Percentiles rank a stretch among this genome's conserved stretches.
Conservation (phyloP, 768 basidiomycete genomes). For the Kwoniella europaea region DNA sequence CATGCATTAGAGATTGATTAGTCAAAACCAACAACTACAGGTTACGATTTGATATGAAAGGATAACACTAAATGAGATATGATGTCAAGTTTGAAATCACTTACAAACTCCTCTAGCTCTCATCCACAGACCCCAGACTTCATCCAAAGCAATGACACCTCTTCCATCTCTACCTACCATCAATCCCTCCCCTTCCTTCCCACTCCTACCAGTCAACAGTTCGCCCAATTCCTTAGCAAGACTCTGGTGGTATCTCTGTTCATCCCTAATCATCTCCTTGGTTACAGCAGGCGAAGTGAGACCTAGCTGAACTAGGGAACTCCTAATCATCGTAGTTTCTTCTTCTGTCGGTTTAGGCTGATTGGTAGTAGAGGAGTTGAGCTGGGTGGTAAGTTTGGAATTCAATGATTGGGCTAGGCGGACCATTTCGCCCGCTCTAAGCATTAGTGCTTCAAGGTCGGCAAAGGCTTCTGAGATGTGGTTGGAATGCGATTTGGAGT, state of each 20-base stretch:
- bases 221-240: slow-evolving; percentile 80
- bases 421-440: slow-evolving; percentile 91
- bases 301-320: slow-evolving; percentile 87
- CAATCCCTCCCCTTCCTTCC: slow-evolving; percentile 63
- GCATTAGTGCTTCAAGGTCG: slow-evolving; percentile 88
- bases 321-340: slow-evolving; percentile 77
- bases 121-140: slow-evolving; percentile 96
- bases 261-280: slow-evolving; percentile 82
- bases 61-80: no score
- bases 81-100: slow-evolving; percentile 40
- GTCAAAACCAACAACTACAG: not conserved
- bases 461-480: slow-evolving; percentile 76
- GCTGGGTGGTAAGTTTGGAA: slow-evolving; percentile 70
- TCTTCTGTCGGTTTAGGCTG: slow-evolving; percentile 20
- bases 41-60: not conserved
- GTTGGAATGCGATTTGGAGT: slow-evolving; percentile 68
- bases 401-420: slow-evolving; percentile 85
- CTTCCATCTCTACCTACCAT: slow-evolving; percentile 68
- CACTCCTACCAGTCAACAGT: slow-evolving; percentile 66
- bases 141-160: slow-evolving; percentile 84
- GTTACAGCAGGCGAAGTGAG: slow-evolving; percentile 84
- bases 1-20: slow-evolving; percentile 21
- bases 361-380: slow-evolving; percentile 30
- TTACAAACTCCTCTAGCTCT: slow-evolving; percentile 86
- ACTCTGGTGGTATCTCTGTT: slow-evolving; percentile 75